Evolutionary conservation across 73 alveolate genomes (phyloP).

Genomic region (Stentor roeselii): DNA sequence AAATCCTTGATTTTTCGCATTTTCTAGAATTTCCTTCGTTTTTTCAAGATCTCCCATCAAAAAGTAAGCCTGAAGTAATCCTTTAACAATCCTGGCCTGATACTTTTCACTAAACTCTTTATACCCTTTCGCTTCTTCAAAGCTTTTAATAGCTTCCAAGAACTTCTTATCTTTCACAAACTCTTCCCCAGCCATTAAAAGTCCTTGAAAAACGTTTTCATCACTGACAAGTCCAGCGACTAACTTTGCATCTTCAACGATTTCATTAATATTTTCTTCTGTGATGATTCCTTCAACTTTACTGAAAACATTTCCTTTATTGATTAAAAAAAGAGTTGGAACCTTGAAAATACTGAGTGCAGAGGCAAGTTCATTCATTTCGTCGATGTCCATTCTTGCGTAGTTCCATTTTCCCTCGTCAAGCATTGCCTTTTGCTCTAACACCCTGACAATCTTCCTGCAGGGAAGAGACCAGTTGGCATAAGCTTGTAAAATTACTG

Average conservation of each 20-base stretch:
- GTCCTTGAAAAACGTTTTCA: neutral
- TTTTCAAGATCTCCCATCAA: neutral
- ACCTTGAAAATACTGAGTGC: neutral
- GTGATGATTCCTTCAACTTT: neutral
- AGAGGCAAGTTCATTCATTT: neutral
- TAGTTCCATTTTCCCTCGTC: neutral
- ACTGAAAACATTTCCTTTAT: neutral
- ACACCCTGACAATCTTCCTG: slow-evolving; percentile 21
- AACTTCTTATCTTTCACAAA: neutral
- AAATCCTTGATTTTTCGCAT: neutral
- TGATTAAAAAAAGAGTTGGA: slow-evolving; percentile 12
- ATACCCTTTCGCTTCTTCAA: neutral
- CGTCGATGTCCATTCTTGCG: slow-evolving; percentile 17
- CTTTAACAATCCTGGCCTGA: neutral
- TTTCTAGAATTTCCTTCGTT: neutral
- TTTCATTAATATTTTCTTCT: neutral
- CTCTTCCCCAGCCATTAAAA: neutral
- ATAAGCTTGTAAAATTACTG: neutral
- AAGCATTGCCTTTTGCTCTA: neutral
- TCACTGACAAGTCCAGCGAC: slow-evolving; percentile 17
- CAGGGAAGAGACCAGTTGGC: slow-evolving; percentile 21
- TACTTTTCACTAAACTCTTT: neutral
- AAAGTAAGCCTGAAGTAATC: neutral
- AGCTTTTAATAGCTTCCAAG: neutral
- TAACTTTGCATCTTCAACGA: neutral